Evolutionary conservation across 768 basidiomycete species (phyloP), one percentile per base, ranked within the genome.

Genomic region (Pholiota molesta): DNA sequence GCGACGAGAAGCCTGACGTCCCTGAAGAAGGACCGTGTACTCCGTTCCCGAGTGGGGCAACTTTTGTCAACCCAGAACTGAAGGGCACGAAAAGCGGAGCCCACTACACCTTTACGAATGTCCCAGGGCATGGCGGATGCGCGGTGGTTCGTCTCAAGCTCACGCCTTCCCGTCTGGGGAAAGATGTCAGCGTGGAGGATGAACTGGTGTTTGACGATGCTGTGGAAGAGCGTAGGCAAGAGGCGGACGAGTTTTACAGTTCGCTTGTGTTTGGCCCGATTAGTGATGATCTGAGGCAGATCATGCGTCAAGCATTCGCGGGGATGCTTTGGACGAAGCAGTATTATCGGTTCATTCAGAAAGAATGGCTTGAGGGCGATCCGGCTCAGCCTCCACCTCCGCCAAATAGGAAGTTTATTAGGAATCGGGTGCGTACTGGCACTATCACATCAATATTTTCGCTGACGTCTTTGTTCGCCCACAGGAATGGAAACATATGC

Each of bases 301-400:
- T 99, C 66, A 97, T 94, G 94, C 82, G 97, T 64, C 97, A 99
- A 77, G 97, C 96, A 21, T 77, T 99, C 53, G 88, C 88, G 21
- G 97, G 97, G 11, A 99, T 99, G 97, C 78, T 99, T 56, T 99
- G 97, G 97, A 95, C 93, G 51, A 99, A 99, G 78, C 97, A 99
- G 71, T 94, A 88, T 75, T 99, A 99, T 78, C 84, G 92, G 72
- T 98, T 98, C 76, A 88, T 98, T 62, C 96, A 98, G 75, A 91
- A 92, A 70, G 92, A 97, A 63, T 99, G 97, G 97, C 83, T 97
- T 55, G 88, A 94, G 62, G 97, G 97, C 31, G 97, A 99, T 77
- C 90, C 95, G 3, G 90, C 91, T 11, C 97, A 99, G 74, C 97
- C 96, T 9, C 85, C 94, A 19, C 97, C 97, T 4, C 97, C 97